Conservation (phyloP, 306 rosid genomes). For the Pyrus bretschneideri region DNA sequence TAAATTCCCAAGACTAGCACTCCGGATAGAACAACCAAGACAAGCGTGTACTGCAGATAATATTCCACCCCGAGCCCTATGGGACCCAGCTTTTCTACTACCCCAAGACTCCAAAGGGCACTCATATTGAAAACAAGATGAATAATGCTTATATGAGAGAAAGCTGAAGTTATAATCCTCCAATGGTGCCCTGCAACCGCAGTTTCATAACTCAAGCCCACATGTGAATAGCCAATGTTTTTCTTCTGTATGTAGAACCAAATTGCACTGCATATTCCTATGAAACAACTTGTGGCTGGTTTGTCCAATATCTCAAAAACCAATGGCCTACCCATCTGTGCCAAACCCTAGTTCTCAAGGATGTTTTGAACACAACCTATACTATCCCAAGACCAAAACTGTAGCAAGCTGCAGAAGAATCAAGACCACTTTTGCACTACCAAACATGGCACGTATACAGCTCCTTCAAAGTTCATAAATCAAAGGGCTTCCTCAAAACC, state of each 20-base stretch:
- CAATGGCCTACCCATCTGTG: constrained; percentile 81
- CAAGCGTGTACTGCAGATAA: constrained; percentile 92
- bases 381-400: constrained; percentile 4
- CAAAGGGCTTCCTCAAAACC: constrained; percentile 17
- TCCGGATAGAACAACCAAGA: constrained; percentile 73
- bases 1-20: constrained; percentile 67
- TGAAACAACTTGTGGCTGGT: constrained; percentile 78
- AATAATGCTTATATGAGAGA: constrained; percentile 83
- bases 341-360: not conserved
- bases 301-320: constrained; percentile 85
- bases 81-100: constrained; percentile 61
- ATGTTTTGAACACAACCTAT: constrained; percentile 6
- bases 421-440: constrained; percentile 3
- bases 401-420: constrained; percentile 3
- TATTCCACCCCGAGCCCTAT: constrained; percentile 76
- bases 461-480: constrained; percentile 12
- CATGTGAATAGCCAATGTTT: constrained; percentile 86
- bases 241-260: constrained; percentile 94
- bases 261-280: constrained; percentile 76
- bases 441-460: constrained; percentile 12
- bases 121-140: constrained; percentile 97
- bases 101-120: constrained; percentile 97
- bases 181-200: constrained; percentile 87
- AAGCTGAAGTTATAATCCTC: constrained; percentile 89
- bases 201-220: constrained; percentile 87